Evolutionary conservation across 164 flowering plant species (phyloP).

Genomic region (Magnolia kwangsiensis): DNA sequence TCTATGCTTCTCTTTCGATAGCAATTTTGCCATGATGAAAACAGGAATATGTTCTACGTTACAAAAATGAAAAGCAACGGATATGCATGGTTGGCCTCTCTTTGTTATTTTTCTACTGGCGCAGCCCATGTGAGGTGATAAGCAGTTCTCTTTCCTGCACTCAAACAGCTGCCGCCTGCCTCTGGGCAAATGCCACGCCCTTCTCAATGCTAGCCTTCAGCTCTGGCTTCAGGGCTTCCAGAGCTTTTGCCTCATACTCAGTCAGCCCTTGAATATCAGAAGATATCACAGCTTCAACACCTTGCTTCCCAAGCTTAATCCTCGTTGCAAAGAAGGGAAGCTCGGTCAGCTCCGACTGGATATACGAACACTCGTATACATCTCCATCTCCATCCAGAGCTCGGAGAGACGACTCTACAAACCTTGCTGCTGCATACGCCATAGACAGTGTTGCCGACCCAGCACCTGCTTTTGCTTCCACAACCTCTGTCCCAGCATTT

Average conservation of each 20-base stretch:
- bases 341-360: conserved; percentile 12
- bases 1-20: too few relatives aligned
- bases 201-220: conserved; percentile 22
- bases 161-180: conserved; percentile 7
- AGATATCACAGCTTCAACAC: conserved; percentile 15
- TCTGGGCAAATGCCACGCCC: conserved; percentile 14
- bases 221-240: conserved; percentile 18
- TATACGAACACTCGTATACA: conserved; percentile 13
- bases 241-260: conserved; percentile 16
- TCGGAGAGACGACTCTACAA: conserved; percentile 16
- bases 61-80: not conserved
- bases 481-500: conserved; percentile 21
- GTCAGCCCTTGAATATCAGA: conserved; percentile 17
- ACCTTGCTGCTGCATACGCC: conserved; percentile 21
- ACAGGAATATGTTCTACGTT: not conserved
- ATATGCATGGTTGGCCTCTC: not conserved
- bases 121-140: not conserved
- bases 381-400: conserved; percentile 17
- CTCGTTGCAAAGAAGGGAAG: conserved; percentile 18
- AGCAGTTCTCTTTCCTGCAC: not conserved
- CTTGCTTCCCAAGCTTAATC: conserved; percentile 16
- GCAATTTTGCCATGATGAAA: too few relatives aligned
- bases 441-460: conserved; percentile 19
- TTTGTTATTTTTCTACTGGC: not conserved
- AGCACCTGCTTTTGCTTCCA: conserved; percentile 17